A percentile compares a stretch with the other conserved stretches of the same genome.
These are phyloP conservation scores for Fistulinella prunicolor DNA, from an alignment of 768 basidiomycete genomes.

Conservation along the genomic window DNA sequence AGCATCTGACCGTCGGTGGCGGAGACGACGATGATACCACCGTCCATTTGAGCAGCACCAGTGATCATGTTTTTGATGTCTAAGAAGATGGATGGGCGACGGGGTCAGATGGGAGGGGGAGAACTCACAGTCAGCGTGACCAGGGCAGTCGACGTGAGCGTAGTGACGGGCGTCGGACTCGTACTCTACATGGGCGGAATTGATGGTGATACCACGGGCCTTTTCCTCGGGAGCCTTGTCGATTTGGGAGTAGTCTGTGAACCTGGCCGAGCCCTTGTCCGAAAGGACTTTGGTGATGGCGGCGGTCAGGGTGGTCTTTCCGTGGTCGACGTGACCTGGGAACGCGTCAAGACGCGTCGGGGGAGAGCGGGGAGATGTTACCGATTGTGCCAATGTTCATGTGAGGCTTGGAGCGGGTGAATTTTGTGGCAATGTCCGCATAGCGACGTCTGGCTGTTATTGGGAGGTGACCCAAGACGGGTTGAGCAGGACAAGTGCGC, in stretches of 20 bases:
- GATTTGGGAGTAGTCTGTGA: conserved; percentile 95
- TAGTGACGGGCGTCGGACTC: conserved; percentile 89
- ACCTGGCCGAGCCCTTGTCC: conserved; percentile 66
- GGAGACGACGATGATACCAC: conserved; percentile 93
- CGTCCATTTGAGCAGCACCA: conserved; percentile 97
- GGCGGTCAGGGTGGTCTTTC: conserved; percentile 95
- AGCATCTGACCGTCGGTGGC: conserved; percentile 99
- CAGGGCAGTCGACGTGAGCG: conserved; percentile 97
- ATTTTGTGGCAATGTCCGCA: conserved; percentile 61
- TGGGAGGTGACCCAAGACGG: neutral
- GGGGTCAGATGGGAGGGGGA: neutral
- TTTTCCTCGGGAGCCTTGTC: conserved; percentile 99
- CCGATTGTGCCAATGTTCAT: conserved; percentile 97
- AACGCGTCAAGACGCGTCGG: conserved; percentile 20
- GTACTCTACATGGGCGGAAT: conserved; percentile 98
- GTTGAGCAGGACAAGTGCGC: too few species aligned
- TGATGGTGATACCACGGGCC: conserved; percentile 99
- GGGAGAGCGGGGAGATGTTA: conserved; percentile 21
- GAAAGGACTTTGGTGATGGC: conserved; percentile 94
- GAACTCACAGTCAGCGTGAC: conserved; percentile 86
- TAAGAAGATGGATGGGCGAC: conserved; percentile 28
- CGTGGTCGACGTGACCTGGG: conserved; percentile 90
- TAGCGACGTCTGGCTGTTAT: conserved; percentile 50
- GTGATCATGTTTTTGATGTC: conserved; percentile 99
- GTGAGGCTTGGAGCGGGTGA: conserved; percentile 77